Conservation (phyloP, 2,329 filamentous ascomycete genomes). For the Colletotrichum simmondsii region DNA sequence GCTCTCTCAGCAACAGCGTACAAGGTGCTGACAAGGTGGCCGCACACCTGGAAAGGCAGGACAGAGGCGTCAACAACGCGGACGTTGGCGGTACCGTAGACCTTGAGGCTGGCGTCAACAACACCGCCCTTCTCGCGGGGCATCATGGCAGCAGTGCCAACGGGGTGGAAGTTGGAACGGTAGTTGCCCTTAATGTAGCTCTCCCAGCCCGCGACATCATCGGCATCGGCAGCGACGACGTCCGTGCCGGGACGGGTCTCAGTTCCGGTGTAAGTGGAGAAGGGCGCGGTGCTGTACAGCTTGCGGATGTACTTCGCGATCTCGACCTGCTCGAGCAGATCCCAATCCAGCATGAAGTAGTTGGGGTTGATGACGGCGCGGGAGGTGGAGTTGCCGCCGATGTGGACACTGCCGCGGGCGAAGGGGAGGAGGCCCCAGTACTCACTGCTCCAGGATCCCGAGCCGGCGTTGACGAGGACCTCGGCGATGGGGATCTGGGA, state of each 20-base stretch:
- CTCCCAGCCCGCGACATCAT: constrained; percentile 36
- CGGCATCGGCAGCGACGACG: constrained; percentile 41
- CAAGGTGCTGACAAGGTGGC: constrained; percentile 60
- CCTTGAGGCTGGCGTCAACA: constrained; percentile 56
- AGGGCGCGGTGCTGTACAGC: constrained; percentile 45
- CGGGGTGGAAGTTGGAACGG: constrained; percentile 53
- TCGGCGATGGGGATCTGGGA: constrained; percentile 58
- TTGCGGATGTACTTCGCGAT: constrained; percentile 42
- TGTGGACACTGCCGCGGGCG: constrained; percentile 53
- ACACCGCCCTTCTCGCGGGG: constrained; percentile 59
- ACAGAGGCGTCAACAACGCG: constrained; percentile 61
- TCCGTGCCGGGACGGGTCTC: constrained; percentile 38
- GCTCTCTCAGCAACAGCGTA: constrained; percentile 64
- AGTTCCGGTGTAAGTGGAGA: constrained; percentile 35
- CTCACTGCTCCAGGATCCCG: constrained; percentile 46
- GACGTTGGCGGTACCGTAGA: constrained; percentile 61
- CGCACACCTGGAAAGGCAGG: constrained; percentile 60
- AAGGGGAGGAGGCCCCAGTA: constrained; percentile 52
- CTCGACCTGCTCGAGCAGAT: constrained; percentile 42
- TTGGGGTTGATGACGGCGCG: constrained; percentile 50
- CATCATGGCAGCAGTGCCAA: constrained; percentile 63
- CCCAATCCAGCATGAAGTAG: constrained; percentile 49
- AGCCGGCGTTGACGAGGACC: constrained; percentile 49
- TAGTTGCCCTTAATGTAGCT: constrained; percentile 27
- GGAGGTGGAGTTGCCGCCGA: constrained; percentile 45